Evolutionary conservation across 2,329 filamentous ascomycete species (phyloP).

Genomic region (Neofusicoccum laricinum): DNA sequence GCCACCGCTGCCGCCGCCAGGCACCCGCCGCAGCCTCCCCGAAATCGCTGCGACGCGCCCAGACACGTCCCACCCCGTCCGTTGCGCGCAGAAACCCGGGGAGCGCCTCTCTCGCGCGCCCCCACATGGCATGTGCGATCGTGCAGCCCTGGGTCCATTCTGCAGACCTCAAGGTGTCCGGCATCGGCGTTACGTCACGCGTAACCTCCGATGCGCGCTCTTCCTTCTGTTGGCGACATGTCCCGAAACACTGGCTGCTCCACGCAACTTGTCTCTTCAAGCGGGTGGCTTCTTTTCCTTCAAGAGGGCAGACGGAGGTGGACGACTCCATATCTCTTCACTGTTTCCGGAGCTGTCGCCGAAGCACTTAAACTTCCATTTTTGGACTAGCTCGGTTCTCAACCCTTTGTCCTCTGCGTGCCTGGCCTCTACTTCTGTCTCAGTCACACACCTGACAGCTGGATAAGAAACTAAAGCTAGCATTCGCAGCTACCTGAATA

Average conservation of each 20-base stretch:
- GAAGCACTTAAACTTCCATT: not conserved
- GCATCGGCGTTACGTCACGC: conserved; percentile 13
- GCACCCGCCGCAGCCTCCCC: not conserved
- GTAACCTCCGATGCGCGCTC: not conserved
- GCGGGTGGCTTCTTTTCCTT: too few relatives aligned
- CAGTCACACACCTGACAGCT: not conserved
- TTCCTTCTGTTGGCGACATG: not conserved
- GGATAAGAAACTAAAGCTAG: not conserved
- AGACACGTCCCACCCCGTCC: not conserved
- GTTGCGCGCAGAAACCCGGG: not conserved
- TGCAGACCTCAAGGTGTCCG: conserved; percentile 1
- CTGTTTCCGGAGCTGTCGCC: not conserved
- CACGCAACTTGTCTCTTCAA: too few relatives aligned
- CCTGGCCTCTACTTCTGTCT: not conserved
- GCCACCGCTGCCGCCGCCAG: too few relatives aligned
- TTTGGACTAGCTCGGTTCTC: not conserved
- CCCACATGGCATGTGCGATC: not conserved
- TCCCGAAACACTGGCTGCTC: not conserved
- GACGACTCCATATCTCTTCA: too few relatives aligned
- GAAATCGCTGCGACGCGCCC: not conserved
- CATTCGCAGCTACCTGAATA: not conserved
- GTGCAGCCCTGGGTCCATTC: not conserved
- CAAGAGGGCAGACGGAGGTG: too few relatives aligned
- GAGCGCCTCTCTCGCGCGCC: not conserved
- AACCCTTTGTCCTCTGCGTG: too few relatives aligned